Evolutionary conservation across 306 rosid genomes (phyloP).

Genomic region (Ceratonia siliqua): DNA sequence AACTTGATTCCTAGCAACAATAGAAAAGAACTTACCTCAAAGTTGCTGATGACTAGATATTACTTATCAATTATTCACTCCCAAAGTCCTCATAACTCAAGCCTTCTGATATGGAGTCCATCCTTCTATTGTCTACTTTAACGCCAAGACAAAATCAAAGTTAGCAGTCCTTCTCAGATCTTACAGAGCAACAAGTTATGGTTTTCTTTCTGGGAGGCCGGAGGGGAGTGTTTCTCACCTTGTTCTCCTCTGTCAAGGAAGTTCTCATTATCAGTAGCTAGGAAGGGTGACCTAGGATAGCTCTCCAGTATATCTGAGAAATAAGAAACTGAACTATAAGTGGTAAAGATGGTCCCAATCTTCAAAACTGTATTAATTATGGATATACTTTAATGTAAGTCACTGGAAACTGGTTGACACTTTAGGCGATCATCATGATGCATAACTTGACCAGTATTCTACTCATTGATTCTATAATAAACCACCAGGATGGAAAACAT

Average conservation of each 20-base stretch:
- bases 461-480: neutral
- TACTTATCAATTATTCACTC: slow-evolving; percentile 62
- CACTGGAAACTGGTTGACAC: neutral
- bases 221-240: slow-evolving; percentile 49
- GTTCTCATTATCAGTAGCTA: slow-evolving; percentile 62
- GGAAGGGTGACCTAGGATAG: slow-evolving; percentile 75
- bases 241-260: slow-evolving; percentile 72
- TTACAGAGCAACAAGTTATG: slow-evolving; percentile 9
- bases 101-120: slow-evolving; percentile 84
- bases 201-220: neutral
- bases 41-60: slow-evolving; percentile 13
- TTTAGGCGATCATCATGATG: slow-evolving; percentile 2
- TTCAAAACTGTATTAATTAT: neutral
- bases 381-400: slow-evolving; percentile 8
- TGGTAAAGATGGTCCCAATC: neutral
- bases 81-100: slow-evolving; percentile 87
- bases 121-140: slow-evolving; percentile 61
- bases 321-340: slow-evolving; percentile 24
- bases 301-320: slow-evolving; percentile 80
- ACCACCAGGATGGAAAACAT: neutral
- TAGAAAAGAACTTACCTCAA: slow-evolving; percentile 32
- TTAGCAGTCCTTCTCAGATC: slow-evolving; percentile 25
- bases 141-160: slow-evolving; percentile 28
- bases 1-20: slow-evolving; percentile 20
- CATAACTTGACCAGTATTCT: neutral